Evolutionary conservation across 441 rosid species (phyloP).

Genomic region (Eutrema salsugineum): DNA sequence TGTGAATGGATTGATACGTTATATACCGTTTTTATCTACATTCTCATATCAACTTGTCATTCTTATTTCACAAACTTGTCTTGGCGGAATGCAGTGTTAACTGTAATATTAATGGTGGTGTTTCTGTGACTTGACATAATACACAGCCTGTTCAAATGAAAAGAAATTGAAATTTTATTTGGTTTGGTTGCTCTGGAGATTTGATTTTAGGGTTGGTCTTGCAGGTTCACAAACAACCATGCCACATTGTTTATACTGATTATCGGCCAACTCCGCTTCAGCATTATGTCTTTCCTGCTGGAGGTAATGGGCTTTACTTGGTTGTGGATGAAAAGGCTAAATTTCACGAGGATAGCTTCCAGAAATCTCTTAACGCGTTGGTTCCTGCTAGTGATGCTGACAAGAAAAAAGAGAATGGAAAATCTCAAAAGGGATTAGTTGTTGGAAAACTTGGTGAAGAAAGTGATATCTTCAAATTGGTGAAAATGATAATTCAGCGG

Average conservation of each 20-base stretch:
- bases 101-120: background rate
- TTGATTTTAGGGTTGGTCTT: conserved; percentile 21
- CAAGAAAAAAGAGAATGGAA: conserved; percentile 75
- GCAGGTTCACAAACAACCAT: conserved; percentile 97
- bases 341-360: conserved; percentile 95
- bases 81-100: background rate
- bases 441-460: conserved; percentile 89
- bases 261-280: conserved; percentile 99
- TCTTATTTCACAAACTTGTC: background rate
- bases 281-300: conserved; percentile 94
- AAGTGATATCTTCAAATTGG: conserved; percentile 96
- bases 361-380: conserved; percentile 87
- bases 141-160: background rate
- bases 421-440: conserved; percentile 66
- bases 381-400: conserved; percentile 72
- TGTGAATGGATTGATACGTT: background rate
- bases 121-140: background rate
- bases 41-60: background rate
- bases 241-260: conserved; percentile 98
- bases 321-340: conserved; percentile 93
- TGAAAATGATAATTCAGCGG: conserved; percentile 92
- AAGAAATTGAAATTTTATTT: background rate
- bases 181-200: conserved; percentile 8
- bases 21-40: background rate
- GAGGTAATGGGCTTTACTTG: conserved; percentile 86